Base-by-base conservation (phyloP, 495 filamentous ascomycete species). In the Hypoxylon cercidicola region DNA sequence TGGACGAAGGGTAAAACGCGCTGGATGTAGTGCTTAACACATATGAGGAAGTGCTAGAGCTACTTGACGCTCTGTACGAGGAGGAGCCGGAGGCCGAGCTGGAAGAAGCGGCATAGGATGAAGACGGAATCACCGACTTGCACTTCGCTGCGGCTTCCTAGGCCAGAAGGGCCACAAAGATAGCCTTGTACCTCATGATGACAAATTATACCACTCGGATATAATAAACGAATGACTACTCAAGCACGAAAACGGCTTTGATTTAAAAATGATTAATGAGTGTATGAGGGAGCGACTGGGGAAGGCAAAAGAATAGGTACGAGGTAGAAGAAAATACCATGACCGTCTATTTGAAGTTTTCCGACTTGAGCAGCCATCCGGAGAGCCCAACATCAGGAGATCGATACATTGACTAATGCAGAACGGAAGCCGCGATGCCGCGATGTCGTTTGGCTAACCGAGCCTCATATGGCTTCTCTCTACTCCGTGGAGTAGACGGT, bases 111-210 rank as follows among this genome's bases (percentile, higher is more conserved):
- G 58, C 30, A 20, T 8, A 25, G 41, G 50, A 50, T 5, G 18
- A 37, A 39, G 41, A 20, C 30, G 30, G 57, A n/a, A 11, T 18
- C 10, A 62, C 58, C 32, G 58, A 32, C 58, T 62, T 62, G n/a
- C 58, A 62, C 50, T 46, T 62, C 16, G 58, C 58, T 1, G 58
- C 58, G n/a, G 34, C 58, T 32, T 62, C 49, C 21, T 49, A 48
- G 34, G 58, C 58, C 15, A 62, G 58, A 30, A 55, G 49, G 58
- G 50, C 50, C 11, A 62, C 58, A 20, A 62, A 19, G 13, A 62
- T 34, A 40, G 58, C 15, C 50, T 62, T 40, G 28, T 39, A 62
- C 50, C 49, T 62, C 58, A 62, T 62, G 4, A 23, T 55, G 49
- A 48, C 15, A 15, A 40, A 54, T 28, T 13, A 12, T 23, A 41